Evolutionary conservation across 257 asterid genomes (phyloP).

Genomic region (Nicotiana obtusifolia): DNA sequence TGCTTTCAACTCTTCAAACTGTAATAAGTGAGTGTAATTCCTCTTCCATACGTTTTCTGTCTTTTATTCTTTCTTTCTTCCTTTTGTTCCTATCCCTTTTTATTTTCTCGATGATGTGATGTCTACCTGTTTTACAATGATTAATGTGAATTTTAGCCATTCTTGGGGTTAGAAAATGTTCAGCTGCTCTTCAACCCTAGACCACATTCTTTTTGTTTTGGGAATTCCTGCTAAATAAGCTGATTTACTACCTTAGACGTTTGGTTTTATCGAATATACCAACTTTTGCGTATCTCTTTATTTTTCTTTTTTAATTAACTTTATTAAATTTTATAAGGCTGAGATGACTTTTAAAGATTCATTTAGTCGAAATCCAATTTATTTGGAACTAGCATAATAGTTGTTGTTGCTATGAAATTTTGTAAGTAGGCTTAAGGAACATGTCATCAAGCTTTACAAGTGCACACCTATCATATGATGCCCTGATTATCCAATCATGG

Average conservation of each 20-base stretch:
- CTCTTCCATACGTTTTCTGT: neutral
- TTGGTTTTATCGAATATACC: neutral
- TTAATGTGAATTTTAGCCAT: neutral
- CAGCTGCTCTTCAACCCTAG: neutral
- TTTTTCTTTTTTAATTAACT: neutral
- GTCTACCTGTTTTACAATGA: neutral
- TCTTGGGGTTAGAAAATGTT: neutral
- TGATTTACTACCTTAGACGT: neutral
- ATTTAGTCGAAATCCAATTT: too few species aligned
- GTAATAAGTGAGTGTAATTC: conserved; percentile 54
- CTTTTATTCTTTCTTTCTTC: neutral
- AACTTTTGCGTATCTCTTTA: neutral
- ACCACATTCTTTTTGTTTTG: neutral
- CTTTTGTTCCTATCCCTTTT: neutral
- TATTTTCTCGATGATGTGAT: neutral
- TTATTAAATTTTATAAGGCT: neutral
- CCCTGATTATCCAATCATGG: neutral
- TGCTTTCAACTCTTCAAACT: conserved; percentile 57
- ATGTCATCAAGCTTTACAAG: neutral
- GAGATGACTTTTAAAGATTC: too few species aligned
- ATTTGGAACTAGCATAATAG: too few species aligned
- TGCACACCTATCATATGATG: neutral
- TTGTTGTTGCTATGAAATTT: neutral
- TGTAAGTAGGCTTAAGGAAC: neutral
- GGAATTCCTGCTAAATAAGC: neutral